Evolutionary conservation across 345 rosid species (phyloP), one percentile per base, ranked within the genome.

Genomic region (Nasturtium officinale): DNA sequence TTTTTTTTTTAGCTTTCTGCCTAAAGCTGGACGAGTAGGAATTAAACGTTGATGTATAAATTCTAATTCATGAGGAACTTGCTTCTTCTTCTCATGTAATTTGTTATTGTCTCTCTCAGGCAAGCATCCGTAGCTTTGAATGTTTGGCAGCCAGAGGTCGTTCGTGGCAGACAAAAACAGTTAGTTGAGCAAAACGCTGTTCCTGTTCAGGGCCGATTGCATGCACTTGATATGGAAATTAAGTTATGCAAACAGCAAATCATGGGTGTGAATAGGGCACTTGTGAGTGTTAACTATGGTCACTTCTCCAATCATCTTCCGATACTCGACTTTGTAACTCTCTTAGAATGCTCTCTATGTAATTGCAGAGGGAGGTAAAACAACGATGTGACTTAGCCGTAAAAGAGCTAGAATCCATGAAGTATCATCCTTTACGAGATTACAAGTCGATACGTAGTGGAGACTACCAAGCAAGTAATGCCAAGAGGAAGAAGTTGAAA

Each of bases 121-220:
- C 96, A 87, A 86, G 96, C 97, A 26, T 83, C 91, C 0, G 93
- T 90, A 67, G 99, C 99, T 52, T 57, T 91, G 88, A 88, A 90
- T 17, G 97, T 95, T 32, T 95, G 99, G 98, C 99, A 91, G 73
- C 98, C 96, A 0, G 87, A 86, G 70, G 77, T 85, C 5, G 84
- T 91, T 12, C 83, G 87, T 29, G 85, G 85, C 28, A 82, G 85
- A 62, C 98, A 91, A 23, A 87, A 82, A 73, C 88, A 87, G 67
- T 53, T 89, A 55, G 97, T 95, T 66, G 91, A 87, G 84, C 97
- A 95, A 48, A 83, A 80, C 77, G 80, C 71, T 25, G 92, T 95
- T 77, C 88, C 93, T 21, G 85, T 89, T 7, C 86, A 82, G 46
- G 88, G 83, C 29, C 83, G 87, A 32, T 59, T 85, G 33, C 81